These are phyloP conservation scores for Thalassiosira allenii DNA, from an alignment of 352 stramenopile genomes.

Conservation along the genomic window DNA sequence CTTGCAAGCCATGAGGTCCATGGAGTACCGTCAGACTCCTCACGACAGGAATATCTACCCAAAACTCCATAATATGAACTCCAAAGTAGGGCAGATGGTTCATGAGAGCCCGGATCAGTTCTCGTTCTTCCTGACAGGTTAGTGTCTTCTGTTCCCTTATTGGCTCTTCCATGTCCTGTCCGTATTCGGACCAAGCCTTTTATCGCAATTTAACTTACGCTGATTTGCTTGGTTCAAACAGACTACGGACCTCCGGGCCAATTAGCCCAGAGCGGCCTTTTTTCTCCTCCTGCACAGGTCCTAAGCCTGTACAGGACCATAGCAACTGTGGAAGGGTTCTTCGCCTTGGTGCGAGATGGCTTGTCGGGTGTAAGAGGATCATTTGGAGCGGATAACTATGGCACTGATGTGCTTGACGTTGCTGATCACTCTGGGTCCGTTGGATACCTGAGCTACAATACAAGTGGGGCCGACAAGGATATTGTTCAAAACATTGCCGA, in stretches of 20 bases:
- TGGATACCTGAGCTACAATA: constrained; percentile 33
- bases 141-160: too few species aligned
- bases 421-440: constrained; percentile 36
- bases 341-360: constrained; percentile 43
- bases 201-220: not conserved
- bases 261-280: constrained; percentile 34
- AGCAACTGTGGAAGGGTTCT: constrained; percentile 63
- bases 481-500: constrained; percentile 74
- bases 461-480: constrained; percentile 9
- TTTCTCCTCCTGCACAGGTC: constrained; percentile 64
- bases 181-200: too few species aligned
- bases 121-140: constrained; percentile 71
- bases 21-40: constrained; percentile 31
- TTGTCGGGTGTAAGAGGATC: constrained; percentile 26
- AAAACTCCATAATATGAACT: constrained; percentile 47
- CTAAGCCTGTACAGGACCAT: constrained; percentile 56
- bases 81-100: constrained; percentile 60
- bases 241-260: constrained; percentile 52
- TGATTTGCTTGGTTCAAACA: constrained; percentile 29
- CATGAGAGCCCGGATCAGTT: constrained; percentile 76
- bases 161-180: too few species aligned
- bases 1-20: constrained; percentile 51
- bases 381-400: constrained; percentile 43
- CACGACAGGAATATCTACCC: constrained; percentile 42
- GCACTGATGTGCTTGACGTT: not conserved